A percentile compares a stretch with the other conserved stretches of the same genome.
Evolutionary conservation across 2,329 filamentous ascomycete species (phyloP).

Genomic region (Magnaporthiopsis incrustans): DNA sequence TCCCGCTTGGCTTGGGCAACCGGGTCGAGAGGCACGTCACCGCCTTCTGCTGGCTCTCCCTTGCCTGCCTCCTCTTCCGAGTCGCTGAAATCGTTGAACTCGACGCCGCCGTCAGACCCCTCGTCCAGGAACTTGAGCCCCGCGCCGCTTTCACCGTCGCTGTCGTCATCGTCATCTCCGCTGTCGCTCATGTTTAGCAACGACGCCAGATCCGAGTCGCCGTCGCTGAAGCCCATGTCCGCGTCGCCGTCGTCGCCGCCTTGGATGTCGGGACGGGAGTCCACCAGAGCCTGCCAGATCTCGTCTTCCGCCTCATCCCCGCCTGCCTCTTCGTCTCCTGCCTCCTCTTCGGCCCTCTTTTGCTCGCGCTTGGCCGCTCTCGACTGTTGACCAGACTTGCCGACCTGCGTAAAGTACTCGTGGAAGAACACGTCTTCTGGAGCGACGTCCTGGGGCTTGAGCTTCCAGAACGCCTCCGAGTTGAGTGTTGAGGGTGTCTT

Average conservation of each 20-base stretch:
- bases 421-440: constrained; percentile 98
- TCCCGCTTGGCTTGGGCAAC: constrained; percentile 26
- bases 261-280: constrained; percentile 28
- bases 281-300: constrained; percentile 27
- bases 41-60: constrained; percentile 29
- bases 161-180: constrained; percentile 32
- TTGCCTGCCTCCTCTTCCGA: constrained; percentile 30
- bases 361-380: constrained; percentile 41
- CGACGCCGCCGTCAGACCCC: constrained; percentile 21
- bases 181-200: constrained; percentile 25
- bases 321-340: constrained; percentile 57
- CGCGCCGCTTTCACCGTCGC: constrained; percentile 18
- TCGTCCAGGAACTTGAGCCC: not conserved
- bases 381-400: constrained; percentile 51
- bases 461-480: constrained; percentile 82
- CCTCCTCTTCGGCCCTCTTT: constrained; percentile 65
- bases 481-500: constrained; percentile 52
- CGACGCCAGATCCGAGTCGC: constrained; percentile 31
- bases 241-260: constrained; percentile 40
- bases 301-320: constrained; percentile 39
- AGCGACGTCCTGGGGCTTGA: constrained; percentile 78
- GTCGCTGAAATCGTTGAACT: constrained; percentile 32
- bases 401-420: constrained; percentile 78
- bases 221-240: constrained; percentile 39
- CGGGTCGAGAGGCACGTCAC: constrained; percentile 32